Percentiles rank a stretch among this genome's conserved stretches.
Conservation (phyloP, 257 asterid species). For the Primulina eburnea region DNA sequence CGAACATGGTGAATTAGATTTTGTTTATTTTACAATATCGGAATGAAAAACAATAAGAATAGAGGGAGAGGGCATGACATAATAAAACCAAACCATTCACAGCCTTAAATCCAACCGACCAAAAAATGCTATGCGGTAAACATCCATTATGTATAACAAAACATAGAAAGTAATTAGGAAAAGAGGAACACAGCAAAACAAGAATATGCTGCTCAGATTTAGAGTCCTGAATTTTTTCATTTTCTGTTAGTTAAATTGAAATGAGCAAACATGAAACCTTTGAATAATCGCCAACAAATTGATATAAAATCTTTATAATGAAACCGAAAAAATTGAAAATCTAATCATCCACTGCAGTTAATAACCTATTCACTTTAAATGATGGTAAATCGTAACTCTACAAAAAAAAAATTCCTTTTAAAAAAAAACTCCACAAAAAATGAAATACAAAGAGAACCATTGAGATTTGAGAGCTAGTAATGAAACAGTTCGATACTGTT, state of each 20-base stretch:
- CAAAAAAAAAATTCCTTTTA: too few species aligned
- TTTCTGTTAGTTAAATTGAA: too few species aligned
- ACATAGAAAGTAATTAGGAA: neutral
- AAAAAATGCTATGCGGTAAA: neutral
- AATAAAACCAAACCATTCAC: neutral
- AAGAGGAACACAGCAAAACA: neutral
- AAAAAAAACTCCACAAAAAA: too few species aligned
- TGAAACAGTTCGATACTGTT: too few species aligned
- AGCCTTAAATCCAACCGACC: neutral
- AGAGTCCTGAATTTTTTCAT: neutral
- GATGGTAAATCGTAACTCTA: neutral
- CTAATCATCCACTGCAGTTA: neutral
- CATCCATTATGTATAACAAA: neutral
- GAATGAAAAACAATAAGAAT: neutral
- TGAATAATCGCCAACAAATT: neutral
- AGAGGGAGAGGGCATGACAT: neutral
- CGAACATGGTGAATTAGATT: neutral
- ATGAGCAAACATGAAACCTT: neutral
- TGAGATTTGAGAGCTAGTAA: too few species aligned
- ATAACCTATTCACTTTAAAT: neutral
- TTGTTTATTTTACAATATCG: neutral
- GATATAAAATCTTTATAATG: too few species aligned
- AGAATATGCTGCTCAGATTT: neutral
- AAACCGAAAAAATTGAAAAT: neutral
- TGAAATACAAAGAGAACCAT: neutral